These are phyloP conservation scores for Boletellus dicymbophilus DNA, from an alignment of 1,284 basidiomycete species.

Conservation along the genomic window DNA sequence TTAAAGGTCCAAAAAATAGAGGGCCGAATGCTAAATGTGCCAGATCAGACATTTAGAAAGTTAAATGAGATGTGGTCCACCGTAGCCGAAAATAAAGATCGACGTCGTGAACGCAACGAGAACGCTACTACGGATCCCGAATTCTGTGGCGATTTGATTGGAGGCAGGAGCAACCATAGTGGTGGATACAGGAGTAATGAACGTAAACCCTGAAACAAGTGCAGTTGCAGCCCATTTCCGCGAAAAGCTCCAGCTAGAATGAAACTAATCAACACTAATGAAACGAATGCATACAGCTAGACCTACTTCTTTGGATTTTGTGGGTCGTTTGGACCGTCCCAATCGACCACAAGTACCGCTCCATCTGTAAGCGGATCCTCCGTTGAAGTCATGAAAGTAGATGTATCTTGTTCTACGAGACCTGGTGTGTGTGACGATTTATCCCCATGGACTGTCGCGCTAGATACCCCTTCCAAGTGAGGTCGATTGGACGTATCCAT, in stretches of 20 bases:
- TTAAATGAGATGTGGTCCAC: constrained; percentile 32
- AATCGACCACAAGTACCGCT: constrained; percentile 30
- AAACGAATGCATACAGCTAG: too few species aligned
- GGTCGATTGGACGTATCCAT: background rate
- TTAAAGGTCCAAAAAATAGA: constrained; percentile 54
- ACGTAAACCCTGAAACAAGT: constrained; percentile 51
- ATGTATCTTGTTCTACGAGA: background rate
- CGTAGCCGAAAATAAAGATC: constrained; percentile 70
- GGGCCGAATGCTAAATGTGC: constrained; percentile 50
- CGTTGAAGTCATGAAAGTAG: background rate
- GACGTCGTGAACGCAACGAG: constrained; percentile 63
- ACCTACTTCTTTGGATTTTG: constrained; percentile 38
- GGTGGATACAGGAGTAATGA: constrained; percentile 52
- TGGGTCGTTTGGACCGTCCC: constrained; percentile 38
- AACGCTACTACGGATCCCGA: constrained; percentile 54
- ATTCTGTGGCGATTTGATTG: constrained; percentile 50
- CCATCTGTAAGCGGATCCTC: background rate
- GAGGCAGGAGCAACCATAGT: constrained; percentile 73
- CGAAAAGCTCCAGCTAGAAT: constrained; percentile 45
- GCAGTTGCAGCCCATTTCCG: constrained; percentile 51
- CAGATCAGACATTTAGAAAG: constrained; percentile 11
- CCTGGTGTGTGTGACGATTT: background rate
- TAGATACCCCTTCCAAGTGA: constrained; percentile 7
- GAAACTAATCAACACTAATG: background rate
- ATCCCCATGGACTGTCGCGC: constrained; percentile 8